These are phyloP conservation scores for Aspergillus sp. DNA, from an alignment of 2,329 filamentous ascomycete genomes.

Conservation along the genomic window DNA sequence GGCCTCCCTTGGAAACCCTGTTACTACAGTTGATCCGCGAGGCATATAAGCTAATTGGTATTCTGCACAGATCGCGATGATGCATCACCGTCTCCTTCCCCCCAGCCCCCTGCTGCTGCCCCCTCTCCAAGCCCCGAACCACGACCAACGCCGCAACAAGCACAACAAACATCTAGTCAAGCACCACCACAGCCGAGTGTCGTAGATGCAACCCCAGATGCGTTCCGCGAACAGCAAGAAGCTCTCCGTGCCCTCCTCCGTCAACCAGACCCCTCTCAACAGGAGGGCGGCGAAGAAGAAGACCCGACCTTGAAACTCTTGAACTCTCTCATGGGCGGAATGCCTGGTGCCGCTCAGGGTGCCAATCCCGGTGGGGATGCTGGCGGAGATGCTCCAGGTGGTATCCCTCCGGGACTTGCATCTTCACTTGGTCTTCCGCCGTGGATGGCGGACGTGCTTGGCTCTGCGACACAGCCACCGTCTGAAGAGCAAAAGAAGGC, in stretches of 20 bases:
- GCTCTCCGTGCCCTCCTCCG: conserved; percentile 43
- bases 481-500: conserved; percentile 37
- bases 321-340: conserved; percentile 35
- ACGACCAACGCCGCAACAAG: conserved; percentile 13
- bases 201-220: conserved; percentile 31
- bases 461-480: conserved; percentile 37
- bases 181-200: conserved; percentile 2
- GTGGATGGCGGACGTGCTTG: conserved; percentile 40
- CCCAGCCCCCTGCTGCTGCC: conserved; percentile 20
- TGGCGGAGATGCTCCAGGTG: neutral
- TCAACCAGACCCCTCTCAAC: conserved; percentile 24
- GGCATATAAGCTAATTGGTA: conserved; percentile 10
- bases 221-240: conserved; percentile 42
- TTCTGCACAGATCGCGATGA: conserved; percentile 25
- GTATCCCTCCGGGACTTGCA: conserved; percentile 25
- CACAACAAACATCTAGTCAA: conserved; percentile 7
- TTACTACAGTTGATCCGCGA: neutral
- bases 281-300: conserved; percentile 27
- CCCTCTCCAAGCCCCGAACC: conserved; percentile 10
- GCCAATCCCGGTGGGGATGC: neutral
- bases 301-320: conserved; percentile 40
- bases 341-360: conserved; percentile 23
- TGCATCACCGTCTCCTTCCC: conserved; percentile 28
- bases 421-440: conserved; percentile 46
- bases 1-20: neutral